phyloP scores from a whole-genome alignment of 176 grass and related monocot species.

The Poa pratensis region DNA sequence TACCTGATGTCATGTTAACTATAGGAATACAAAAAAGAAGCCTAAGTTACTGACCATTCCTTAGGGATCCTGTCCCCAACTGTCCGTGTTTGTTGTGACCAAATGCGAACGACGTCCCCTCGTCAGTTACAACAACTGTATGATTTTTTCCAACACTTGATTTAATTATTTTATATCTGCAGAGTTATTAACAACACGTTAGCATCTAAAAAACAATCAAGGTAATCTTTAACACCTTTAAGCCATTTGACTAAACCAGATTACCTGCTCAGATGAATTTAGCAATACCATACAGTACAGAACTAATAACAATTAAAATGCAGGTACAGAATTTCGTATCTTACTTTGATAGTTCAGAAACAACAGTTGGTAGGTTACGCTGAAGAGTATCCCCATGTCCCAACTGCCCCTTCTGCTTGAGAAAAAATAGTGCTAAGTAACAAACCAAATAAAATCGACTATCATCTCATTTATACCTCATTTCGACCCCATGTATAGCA shows the following conservation, averaged over 20 bases:
- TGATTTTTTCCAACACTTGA: slow-evolving; percentile 84
- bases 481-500: slow-evolving; percentile 98
- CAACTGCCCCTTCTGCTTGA: slow-evolving; percentile 90
- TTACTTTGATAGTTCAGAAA: slow-evolving; percentile 88
- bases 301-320: background rate
- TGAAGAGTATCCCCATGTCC: slow-evolving; percentile 85
- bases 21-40: slow-evolving; percentile 18
- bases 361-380: slow-evolving; percentile 80
- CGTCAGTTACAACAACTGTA: slow-evolving; percentile 83
- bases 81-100: slow-evolving; percentile 94
- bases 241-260: background rate
- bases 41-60: slow-evolving; percentile 59
- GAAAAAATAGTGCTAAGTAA: slow-evolving; percentile 41
- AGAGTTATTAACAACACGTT: slow-evolving; percentile 20
- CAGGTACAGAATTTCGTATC: slow-evolving; percentile 26
- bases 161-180: slow-evolving; percentile 72
- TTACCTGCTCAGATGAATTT: slow-evolving; percentile 4
- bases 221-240: slow-evolving; percentile 13
- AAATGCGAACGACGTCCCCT: slow-evolving; percentile 84
- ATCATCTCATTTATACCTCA: slow-evolving; percentile 63
- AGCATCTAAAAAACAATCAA: slow-evolving; percentile 7
- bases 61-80: slow-evolving; percentile 79
- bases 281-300: background rate
- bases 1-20: slow-evolving; percentile 6
- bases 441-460: slow-evolving; percentile 33